phyloP scores from a whole-genome alignment of 2,329 filamentous ascomycete genomes.

The Ascochyta koolunga region DNA sequence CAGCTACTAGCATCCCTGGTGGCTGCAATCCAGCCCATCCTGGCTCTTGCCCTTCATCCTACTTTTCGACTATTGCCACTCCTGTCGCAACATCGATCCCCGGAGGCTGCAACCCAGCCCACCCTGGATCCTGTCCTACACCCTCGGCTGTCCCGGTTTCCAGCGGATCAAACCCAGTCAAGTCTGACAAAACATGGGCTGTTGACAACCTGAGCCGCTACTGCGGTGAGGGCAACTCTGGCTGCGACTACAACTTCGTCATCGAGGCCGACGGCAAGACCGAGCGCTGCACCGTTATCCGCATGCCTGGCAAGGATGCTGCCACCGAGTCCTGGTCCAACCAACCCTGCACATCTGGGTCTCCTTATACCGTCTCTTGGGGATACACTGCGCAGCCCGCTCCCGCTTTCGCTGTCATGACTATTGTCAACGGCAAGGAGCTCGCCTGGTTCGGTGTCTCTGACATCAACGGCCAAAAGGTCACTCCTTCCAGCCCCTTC shows the following conservation, averaged over 20 bases:
- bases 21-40: slow-evolving; percentile 14
- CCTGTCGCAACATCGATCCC: slow-evolving; percentile 3
- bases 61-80: slow-evolving; percentile 11
- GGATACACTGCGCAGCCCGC: slow-evolving; percentile 18
- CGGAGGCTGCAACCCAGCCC: slow-evolving; percentile 12
- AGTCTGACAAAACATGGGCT: slow-evolving; percentile 21
- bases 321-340: slow-evolving; percentile 21
- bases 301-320: slow-evolving; percentile 21
- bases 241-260: slow-evolving; percentile 27
- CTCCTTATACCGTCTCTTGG: slow-evolving; percentile 19
- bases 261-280: slow-evolving; percentile 18
- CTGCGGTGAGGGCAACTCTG: slow-evolving; percentile 19
- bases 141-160: background rate
- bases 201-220: slow-evolving; percentile 19
- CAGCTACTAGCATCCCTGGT: background rate
- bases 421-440: slow-evolving; percentile 18
- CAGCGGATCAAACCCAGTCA: slow-evolving; percentile 11
- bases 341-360: slow-evolving; percentile 16
- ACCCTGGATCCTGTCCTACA: background rate
- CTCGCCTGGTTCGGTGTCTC: slow-evolving; percentile 24
- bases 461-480: slow-evolving; percentile 20
- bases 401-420: slow-evolving; percentile 20
- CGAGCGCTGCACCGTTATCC: slow-evolving; percentile 21
- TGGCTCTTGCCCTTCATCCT: slow-evolving; percentile 5
- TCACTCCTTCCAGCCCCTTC: slow-evolving; percentile 19